Evolutionary conservation across 2,329 filamentous ascomycete genomes (phyloP).

Genomic region (Botrytis byssoidea): DNA sequence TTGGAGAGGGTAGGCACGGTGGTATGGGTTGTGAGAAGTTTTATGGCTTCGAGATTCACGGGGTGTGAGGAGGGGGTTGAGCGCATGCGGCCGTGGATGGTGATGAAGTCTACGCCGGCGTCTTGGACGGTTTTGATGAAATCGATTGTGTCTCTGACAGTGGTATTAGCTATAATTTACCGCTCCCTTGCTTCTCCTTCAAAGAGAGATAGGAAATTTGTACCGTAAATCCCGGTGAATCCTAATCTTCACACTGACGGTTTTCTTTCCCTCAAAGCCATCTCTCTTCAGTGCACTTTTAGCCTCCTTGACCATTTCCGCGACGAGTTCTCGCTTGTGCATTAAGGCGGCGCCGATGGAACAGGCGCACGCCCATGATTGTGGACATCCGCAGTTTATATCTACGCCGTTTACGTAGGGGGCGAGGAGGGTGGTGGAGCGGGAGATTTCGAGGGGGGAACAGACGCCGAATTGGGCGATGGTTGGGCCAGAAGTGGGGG

Average conservation of each 20-base stretch:
- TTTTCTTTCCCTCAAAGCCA: constrained; percentile 52
- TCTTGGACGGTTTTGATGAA: constrained; percentile 63
- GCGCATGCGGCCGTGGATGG: constrained; percentile 65
- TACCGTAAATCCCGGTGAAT: constrained; percentile 61
- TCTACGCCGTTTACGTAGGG: constrained; percentile 65
- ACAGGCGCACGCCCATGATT: constrained; percentile 69
- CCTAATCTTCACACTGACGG: constrained; percentile 68
- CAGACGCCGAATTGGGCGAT: constrained; percentile 68
- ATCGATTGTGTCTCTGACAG: constrained; percentile 47
- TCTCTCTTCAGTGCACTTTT: constrained; percentile 51
- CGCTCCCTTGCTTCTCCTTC: no score
- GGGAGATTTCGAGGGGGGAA: constrained; percentile 58
- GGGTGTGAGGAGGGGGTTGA: constrained; percentile 59
- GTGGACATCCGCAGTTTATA: constrained; percentile 71
- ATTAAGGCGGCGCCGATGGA: constrained; percentile 68
- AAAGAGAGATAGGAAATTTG: background rate
- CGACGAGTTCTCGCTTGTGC: constrained; percentile 62
- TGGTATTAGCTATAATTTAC: background rate
- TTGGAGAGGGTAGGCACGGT: constrained; percentile 49
- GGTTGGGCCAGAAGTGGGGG: constrained; percentile 54
- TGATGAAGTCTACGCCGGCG: constrained; percentile 63
- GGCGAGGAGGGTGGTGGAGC: constrained; percentile 60
- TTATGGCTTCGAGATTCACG: constrained; percentile 61
- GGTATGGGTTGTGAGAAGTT: constrained; percentile 29
- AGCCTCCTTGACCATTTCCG: constrained; percentile 61